Base-by-base conservation (phyloP, 2,329 filamentous ascomycete species). In the Annulohypoxylon truncatum region DNA sequence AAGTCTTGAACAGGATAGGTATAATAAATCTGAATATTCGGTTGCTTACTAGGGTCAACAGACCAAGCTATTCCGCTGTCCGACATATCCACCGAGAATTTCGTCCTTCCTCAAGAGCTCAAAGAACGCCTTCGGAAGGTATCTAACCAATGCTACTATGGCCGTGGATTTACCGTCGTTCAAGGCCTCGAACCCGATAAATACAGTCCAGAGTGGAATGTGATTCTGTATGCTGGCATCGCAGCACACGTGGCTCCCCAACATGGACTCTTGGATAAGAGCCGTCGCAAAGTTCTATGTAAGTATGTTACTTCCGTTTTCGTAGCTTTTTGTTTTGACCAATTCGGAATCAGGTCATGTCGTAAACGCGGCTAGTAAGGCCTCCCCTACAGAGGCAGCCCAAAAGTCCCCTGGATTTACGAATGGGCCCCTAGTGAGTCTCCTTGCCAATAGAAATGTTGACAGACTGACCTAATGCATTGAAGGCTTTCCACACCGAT, bases 401-500 rank as follows among this genome's bases (percentile, higher is more conserved):
- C 50, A 54, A 24, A 59, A 59, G 24, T 55, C 61, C 2, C 57
- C 63, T 29, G 62, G 56, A 40, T 66, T 66, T 20, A 55, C 63
- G 0, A 38, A 66, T 26, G 52, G 57, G 7, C 63, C 57, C 33
- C 38, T 66, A 33, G 63, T 66, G 44, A 48, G 62, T 42, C 15
- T 42, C 28, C 9, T 7, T 28, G 4, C 4, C 9, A n/a, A 2
- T 1, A 24, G 29, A 24, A 35, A 29, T 4, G 20, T 8, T 44
- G 2, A 3, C 8, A n/a, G 13, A 51, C 2, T 33, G 5, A 51
- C 20, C n/a, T n/a, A 44, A 15, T 20, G 20, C 31, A n/a, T 10
- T 8, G 1, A 47, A 66, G 66, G 62, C 66, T 9, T 68, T 68
- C 28, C 63, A 68, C 38, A 65, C 63, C 2, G 66, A 66, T 6